These are phyloP conservation scores for Pythium plurisporium DNA, from an alignment of 352 stramenopile genomes.

Conservation along the genomic window DNA sequence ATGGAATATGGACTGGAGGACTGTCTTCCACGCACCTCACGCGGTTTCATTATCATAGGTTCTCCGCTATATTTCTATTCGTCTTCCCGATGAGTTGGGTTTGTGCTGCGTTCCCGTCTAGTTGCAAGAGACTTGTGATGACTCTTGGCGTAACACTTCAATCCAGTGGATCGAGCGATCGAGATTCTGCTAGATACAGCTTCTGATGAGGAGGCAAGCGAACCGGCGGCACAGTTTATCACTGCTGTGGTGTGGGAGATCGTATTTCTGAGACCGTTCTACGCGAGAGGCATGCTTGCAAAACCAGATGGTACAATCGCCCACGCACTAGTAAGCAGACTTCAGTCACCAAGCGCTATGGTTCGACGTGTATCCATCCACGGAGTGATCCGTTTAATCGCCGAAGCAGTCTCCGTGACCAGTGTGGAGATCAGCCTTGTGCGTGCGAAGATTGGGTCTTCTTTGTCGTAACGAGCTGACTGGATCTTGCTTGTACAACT, in stretches of 20 bases:
- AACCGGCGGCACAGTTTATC: slow-evolving; percentile 2
- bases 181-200: slow-evolving; percentile 15
- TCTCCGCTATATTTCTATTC: neutral
- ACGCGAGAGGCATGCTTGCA: neutral
- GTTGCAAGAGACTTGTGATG: neutral
- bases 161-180: slow-evolving; percentile 4
- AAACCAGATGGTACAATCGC: neutral
- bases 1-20: too few relatives aligned
- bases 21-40: too few relatives aligned
- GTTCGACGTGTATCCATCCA: neutral
- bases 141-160: neutral
- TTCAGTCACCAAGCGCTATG: neutral
- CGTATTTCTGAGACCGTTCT: slow-evolving; percentile 7
- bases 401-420: neutral
- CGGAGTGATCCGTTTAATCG: neutral
- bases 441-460: neutral
- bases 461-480: too few relatives aligned
- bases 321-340: neutral
- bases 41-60: too few relatives aligned
- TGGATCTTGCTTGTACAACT: too few relatives aligned
- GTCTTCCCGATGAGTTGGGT: slow-evolving; percentile 11
- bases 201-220: slow-evolving; percentile 8
- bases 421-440: slow-evolving; percentile 3
- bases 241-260: slow-evolving; percentile 21
- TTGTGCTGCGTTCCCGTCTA: neutral